Evolutionary conservation across 345 rosid species (phyloP), one percentile per base, ranked within the genome.

Genomic region (Eucalyptus paniculata): DNA sequence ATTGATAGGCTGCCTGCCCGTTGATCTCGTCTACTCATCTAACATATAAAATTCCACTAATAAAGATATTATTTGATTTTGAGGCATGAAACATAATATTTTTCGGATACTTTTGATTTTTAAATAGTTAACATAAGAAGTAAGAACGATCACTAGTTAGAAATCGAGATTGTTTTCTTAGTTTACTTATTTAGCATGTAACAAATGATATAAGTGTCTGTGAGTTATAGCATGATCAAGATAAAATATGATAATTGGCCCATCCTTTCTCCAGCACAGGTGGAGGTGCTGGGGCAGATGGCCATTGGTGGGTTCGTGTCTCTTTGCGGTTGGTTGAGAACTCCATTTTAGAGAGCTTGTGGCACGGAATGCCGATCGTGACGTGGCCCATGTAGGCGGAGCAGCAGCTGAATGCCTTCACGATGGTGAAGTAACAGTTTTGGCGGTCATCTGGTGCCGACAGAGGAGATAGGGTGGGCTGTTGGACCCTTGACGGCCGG

Each of bases 331-430:
- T 92, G 95, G 0, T 53, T 21, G 58, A 53, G 95, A 95, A 92
- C 90, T 94, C 94, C 2, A 56, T 88, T 34, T 32, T 93, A 9
- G 94, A 95, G 93, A 94, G 94, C 88, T 83, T 93, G 87, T 93
- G 94, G 96, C 91, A 83, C 56, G 93, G 95, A 9, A 93, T 93
- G 53, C 93, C 95, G 2, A 91, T 91, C 7, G 91, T 88, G 15
- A 91, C 94, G 40, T 94, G 92, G 94, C 95, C 95, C 9, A 82
- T 93, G 81, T 92, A 92, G 17, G 95, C 93, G 2, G 95, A 95
- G 82, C 95, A 94, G 45, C 94, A 93, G 93, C 88, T 92, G 15
- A 95, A 93, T 32, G 95, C 94, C 3, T 94, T 92, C 51, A 56
- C 50, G 44, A 93, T 93, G 95, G 93, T 91, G 86, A 93, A 90